A percentile compares a stretch with the other conserved stretches of the same genome.
Conservation (phyloP, 2,329 filamentous ascomycete genomes). For the Talaromyces atroroseus region DNA sequence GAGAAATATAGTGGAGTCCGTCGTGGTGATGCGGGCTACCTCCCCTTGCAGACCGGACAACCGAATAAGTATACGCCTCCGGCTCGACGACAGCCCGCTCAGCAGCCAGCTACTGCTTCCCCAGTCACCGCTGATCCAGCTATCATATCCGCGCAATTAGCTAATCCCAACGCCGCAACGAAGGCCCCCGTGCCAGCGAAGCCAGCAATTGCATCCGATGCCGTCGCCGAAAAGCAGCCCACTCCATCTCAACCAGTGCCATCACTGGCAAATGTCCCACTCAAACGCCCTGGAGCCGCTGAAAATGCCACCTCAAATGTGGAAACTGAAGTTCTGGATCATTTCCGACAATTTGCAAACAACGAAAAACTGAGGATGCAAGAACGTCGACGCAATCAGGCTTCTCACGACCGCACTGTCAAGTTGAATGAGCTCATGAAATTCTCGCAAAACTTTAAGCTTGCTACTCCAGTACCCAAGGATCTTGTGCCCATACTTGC, state of each 20-base stretch:
- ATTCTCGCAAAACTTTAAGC: constrained; percentile 89
- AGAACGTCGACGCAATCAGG: constrained; percentile 52
- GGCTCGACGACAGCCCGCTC: constrained; percentile 70
- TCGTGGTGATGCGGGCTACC: constrained; percentile 58
- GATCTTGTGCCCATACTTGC: constrained; percentile 93
- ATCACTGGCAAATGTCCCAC: not conserved
- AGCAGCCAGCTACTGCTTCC: constrained; percentile 58
- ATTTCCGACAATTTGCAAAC: constrained; percentile 61
- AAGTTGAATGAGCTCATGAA: constrained; percentile 93
- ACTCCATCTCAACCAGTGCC: constrained; percentile 24
- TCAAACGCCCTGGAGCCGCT: constrained; percentile 30
- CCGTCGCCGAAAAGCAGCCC: constrained; percentile 21
- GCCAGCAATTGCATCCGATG: constrained; percentile 15
- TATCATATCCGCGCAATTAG: constrained; percentile 80
- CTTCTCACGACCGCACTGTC: constrained; percentile 72
- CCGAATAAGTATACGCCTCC: constrained; percentile 83
- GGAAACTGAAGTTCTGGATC: constrained; percentile 56
- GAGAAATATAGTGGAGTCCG: constrained; percentile 95
- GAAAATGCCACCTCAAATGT: constrained; percentile 56
- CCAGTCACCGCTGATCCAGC: constrained; percentile 79
- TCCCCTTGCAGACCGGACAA: constrained; percentile 57
- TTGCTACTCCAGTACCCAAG: constrained; percentile 83
- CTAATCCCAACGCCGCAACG: constrained; percentile 12
- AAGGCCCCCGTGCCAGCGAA: constrained; percentile 25
- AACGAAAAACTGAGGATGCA: constrained; percentile 56